A percentile compares a stretch with the other conserved stretches of the same genome.
These are phyloP conservation scores for Phytophthora quininea DNA, from an alignment of 352 stramenopile genomes.

Conservation along the genomic window DNA sequence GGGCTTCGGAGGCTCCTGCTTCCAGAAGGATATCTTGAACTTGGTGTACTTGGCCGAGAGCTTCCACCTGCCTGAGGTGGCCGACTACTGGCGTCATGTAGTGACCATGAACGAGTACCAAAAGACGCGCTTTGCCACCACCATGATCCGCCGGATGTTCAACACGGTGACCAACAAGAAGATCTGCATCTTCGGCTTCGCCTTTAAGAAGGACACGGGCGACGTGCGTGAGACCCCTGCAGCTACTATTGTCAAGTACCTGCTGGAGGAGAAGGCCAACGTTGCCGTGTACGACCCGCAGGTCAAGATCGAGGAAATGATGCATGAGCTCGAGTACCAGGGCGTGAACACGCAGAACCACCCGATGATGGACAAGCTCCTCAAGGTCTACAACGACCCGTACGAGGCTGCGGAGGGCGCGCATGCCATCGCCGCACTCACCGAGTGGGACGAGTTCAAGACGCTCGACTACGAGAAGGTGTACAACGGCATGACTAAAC, in stretches of 20 bases:
- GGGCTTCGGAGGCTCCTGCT: conserved; percentile 94
- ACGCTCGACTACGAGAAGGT: conserved; percentile 96
- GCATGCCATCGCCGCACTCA: conserved; percentile 95
- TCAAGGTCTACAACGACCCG: conserved; percentile 76
- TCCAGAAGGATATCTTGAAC: conserved; percentile 97
- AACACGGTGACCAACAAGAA: conserved; percentile 99
- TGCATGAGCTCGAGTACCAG: conserved; percentile 83
- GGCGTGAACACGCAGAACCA: conserved; percentile 92
- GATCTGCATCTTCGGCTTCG: conserved; percentile 99
- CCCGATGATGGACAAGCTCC: conserved; percentile 87
- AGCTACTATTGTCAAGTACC: conserved; percentile 96
- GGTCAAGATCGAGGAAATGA: conserved; percentile 95
- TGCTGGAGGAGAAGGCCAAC: conserved; percentile 96
- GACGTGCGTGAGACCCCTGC: conserved; percentile 98
- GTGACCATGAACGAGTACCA: conserved; percentile 99
- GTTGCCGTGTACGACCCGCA: conserved; percentile 99
- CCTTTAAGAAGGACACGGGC: conserved; percentile 99
- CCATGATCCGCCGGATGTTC: conserved; percentile 99
- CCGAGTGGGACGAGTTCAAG: conserved; percentile 99
- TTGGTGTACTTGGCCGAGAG: conserved; percentile 99
- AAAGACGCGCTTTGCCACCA: conserved; percentile 98
- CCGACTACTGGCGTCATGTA: conserved; percentile 99
- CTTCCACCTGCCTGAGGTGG: conserved; percentile 97
- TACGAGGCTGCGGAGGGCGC: conserved; percentile 94
- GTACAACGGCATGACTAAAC: conserved; percentile 97